phyloP scores from a whole-genome alignment of 495 filamentous ascomycete species.

The Xylaria flabelliformis region DNA sequence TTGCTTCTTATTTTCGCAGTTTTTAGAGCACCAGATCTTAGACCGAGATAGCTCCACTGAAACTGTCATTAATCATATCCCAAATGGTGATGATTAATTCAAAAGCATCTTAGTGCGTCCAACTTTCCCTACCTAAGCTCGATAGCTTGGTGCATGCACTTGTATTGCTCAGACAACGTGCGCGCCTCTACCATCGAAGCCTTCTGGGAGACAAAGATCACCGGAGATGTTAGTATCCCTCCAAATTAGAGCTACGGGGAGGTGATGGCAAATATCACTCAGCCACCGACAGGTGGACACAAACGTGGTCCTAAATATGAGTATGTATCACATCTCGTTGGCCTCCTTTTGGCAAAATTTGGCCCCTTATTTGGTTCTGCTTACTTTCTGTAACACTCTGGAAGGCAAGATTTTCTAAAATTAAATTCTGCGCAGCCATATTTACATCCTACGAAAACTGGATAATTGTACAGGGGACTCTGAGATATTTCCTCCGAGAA shows the following conservation, averaged over 20 bases:
- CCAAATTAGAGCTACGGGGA: not conserved
- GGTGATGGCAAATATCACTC: not conserved
- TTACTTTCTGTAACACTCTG: not conserved
- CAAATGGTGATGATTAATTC: not conserved
- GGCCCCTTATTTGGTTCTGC: not conserved
- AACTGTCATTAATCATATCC: not conserved
- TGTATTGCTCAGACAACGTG: not conserved
- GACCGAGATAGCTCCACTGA: no score
- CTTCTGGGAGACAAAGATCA: not conserved
- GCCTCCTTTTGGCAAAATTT: not conserved
- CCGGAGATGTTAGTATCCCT: not conserved
- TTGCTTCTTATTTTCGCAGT: not conserved
- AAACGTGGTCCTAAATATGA: not conserved
- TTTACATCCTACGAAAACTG: not conserved
- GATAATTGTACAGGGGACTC: not conserved
- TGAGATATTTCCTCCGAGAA: not conserved
- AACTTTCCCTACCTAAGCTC: not conserved
- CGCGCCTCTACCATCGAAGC: not conserved
- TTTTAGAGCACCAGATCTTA: no score
- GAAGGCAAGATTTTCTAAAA: not conserved
- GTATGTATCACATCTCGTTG: not conserved
- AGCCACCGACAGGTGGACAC: not conserved
- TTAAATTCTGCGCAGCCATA: not conserved
- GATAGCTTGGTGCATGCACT: conserved; percentile 2
- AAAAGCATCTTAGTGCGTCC: not conserved